Conservation (phyloP, 176 grass and related monocot genomes). For the Hsuehochloa calcarea region DNA sequence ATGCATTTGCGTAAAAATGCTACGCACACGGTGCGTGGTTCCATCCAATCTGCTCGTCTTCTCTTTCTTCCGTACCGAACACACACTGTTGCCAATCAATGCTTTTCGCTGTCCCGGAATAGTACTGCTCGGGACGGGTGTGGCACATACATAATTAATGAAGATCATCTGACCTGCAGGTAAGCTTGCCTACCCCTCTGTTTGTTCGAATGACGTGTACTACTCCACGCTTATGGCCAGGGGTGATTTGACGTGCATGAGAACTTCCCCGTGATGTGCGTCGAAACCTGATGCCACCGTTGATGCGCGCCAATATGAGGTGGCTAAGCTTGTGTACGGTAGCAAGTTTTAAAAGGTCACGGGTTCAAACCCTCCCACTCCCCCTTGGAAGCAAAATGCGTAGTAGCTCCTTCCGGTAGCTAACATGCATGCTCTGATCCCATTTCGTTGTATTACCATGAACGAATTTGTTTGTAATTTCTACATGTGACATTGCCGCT, state of each 20-base stretch:
- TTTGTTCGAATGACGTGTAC: neutral
- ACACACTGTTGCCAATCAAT: neutral
- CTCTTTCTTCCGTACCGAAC: neutral
- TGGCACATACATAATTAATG: neutral
- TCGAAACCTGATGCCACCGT: too few species aligned
- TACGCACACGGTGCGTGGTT: constrained; percentile 1
- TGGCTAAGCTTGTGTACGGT: too few species aligned
- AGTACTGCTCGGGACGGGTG: neutral
- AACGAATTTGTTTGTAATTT: neutral
- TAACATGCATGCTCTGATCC: too few species aligned
- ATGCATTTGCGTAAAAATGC: neutral
- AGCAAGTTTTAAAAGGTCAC: too few species aligned
- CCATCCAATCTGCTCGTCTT: neutral
- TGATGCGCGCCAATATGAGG: too few species aligned
- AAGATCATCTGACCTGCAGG: constrained; percentile 7
- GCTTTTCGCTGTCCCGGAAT: neutral
- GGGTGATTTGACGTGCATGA: neutral
- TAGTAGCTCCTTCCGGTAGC: too few species aligned
- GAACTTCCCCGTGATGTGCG: too few species aligned
- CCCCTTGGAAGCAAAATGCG: too few species aligned
- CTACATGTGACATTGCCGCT: neutral
- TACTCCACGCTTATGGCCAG: neutral
- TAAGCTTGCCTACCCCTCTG: neutral
- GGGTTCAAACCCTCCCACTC: too few species aligned
- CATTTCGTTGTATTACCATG: neutral